Evolutionary conservation across 2,329 filamentous ascomycete species (phyloP).

Genomic region (Lasiodiplodia gonubiensis): DNA sequence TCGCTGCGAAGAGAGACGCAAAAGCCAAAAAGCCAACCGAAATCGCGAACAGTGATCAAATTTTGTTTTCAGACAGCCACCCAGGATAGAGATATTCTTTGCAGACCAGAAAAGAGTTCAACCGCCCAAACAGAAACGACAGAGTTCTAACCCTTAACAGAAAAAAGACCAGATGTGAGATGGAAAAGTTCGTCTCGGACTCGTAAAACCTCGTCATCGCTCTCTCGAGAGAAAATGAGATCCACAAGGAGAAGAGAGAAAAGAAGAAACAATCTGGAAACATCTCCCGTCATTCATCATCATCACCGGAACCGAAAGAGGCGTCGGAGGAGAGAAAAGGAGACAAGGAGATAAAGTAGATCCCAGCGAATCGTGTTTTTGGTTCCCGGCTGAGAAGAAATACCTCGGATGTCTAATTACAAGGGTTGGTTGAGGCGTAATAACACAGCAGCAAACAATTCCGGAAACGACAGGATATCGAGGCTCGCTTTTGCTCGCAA

Average conservation of each 20-base stretch:
- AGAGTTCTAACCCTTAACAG: slow-evolving; percentile 23
- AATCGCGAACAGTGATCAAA: slow-evolving; percentile 21
- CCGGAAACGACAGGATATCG: slow-evolving; percentile 29
- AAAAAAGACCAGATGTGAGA: slow-evolving; percentile 4
- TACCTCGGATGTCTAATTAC: slow-evolving; percentile 30
- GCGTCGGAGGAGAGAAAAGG: slow-evolving; percentile 16
- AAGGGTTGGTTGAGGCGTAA: slow-evolving; percentile 26
- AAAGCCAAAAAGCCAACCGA: slow-evolving; percentile 22
- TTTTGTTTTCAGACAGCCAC: slow-evolving; percentile 24
- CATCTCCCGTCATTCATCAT: slow-evolving; percentile 24
- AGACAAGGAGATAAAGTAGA: slow-evolving; percentile 5
- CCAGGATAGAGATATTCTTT: slow-evolving; percentile 25
- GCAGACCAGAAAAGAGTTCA: slow-evolving; percentile 17
- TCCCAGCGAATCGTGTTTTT: slow-evolving; percentile 29
- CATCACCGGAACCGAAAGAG: slow-evolving; percentile 22
- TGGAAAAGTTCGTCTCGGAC: slow-evolving; percentile 16
- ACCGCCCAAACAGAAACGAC: slow-evolving; percentile 26
- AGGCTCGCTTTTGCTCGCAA: slow-evolving; percentile 28
- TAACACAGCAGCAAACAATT: slow-evolving; percentile 24
- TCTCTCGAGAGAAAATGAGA: slow-evolving; percentile 20
- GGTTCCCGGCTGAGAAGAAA: slow-evolving; percentile 27
- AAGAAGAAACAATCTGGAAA: slow-evolving; percentile 22
- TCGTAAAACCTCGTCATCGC: slow-evolving; percentile 12
- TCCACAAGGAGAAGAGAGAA: slow-evolving; percentile 21
- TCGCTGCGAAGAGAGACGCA: slow-evolving; percentile 15